Conservation (phyloP, 345 rosid species). For the Combretum micranthum region DNA sequence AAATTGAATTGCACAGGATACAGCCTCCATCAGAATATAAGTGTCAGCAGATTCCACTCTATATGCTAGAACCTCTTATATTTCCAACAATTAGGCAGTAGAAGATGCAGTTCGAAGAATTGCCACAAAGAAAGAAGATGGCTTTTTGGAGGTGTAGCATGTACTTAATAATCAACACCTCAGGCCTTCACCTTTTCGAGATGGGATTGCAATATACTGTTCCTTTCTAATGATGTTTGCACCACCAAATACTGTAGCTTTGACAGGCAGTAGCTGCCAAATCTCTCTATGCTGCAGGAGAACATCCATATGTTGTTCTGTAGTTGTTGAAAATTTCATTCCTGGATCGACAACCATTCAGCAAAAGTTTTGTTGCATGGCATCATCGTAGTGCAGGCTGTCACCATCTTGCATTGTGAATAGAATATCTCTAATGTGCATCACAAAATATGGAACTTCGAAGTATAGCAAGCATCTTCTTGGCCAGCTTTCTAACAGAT, state of each 20-base stretch:
- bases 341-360: slow-evolving; percentile 78
- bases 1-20: too few relatives aligned
- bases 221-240: slow-evolving; percentile 88
- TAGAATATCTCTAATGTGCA: slow-evolving; percentile 98
- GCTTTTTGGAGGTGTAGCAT: too few relatives aligned
- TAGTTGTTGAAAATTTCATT: slow-evolving; percentile 75
- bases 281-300: slow-evolving; percentile 64
- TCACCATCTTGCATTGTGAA: slow-evolving; percentile 70
- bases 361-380: slow-evolving; percentile 61
- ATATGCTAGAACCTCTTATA: too few relatives aligned
- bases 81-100: too few relatives aligned
- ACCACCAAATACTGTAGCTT: slow-evolving; percentile 66
- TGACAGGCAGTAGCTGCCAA: slow-evolving; percentile 69
- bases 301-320: slow-evolving; percentile 61
- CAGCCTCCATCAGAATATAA: too few relatives aligned
- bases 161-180: background rate
- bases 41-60: too few relatives aligned
- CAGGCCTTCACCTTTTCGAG: slow-evolving; percentile 20
- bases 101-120: too few relatives aligned
- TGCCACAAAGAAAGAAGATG: too few relatives aligned
- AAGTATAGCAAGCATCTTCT: slow-evolving; percentile 56
- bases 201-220: slow-evolving; percentile 73
- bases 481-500: slow-evolving; percentile 69
- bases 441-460: slow-evolving; percentile 61
- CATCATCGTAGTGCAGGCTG: slow-evolving; percentile 58